Conservation (phyloP, 2,329 filamentous ascomycete species). For the Metarhizium anisopliae region DNA sequence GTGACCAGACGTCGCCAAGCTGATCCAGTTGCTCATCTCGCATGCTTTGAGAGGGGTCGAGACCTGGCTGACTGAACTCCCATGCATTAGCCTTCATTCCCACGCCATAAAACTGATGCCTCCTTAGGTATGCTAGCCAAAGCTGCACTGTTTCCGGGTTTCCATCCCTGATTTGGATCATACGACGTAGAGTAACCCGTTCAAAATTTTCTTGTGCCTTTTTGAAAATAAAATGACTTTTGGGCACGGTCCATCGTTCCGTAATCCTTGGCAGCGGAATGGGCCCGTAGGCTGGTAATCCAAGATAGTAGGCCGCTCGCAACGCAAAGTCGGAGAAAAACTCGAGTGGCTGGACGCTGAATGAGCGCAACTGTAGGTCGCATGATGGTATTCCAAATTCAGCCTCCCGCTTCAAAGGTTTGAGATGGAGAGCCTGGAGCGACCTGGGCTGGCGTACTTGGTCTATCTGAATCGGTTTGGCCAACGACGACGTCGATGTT, state of each 20-base stretch:
- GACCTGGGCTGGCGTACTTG: slow-evolving; percentile 58
- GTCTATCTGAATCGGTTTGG: neutral
- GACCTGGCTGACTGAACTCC: slow-evolving; percentile 69
- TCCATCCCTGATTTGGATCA: slow-evolving; percentile 91
- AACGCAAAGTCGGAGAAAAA: slow-evolving; percentile 93
- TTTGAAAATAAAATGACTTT: slow-evolving; percentile 87
- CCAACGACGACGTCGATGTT: neutral
- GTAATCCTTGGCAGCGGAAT: slow-evolving; percentile 77
- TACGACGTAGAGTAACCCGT: slow-evolving; percentile 71
- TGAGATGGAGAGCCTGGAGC: slow-evolving; percentile 78
- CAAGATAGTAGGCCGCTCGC: slow-evolving; percentile 88
- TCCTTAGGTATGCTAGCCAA: slow-evolving; percentile 87
- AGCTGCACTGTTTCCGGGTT: slow-evolving; percentile 80
- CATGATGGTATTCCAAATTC: slow-evolving; percentile 74
- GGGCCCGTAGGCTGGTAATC: slow-evolving; percentile 77
- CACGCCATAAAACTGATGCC: slow-evolving; percentile 90
- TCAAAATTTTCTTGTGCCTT: slow-evolving; percentile 98
- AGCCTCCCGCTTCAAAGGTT: slow-evolving; percentile 67
- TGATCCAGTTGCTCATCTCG: slow-evolving; percentile 17
- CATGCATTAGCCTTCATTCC: slow-evolving; percentile 99
- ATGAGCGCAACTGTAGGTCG: slow-evolving; percentile 89
- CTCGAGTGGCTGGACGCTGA: slow-evolving; percentile 79
- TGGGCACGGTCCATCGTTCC: slow-evolving; percentile 91
- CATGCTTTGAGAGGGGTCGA: slow-evolving; percentile 16
- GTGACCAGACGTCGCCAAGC: slow-evolving; percentile 44